These are phyloP conservation scores for Yamadazyma akitaensis DNA, from an alignment of 805 yeast genomes.

Conservation along the genomic window DNA sequence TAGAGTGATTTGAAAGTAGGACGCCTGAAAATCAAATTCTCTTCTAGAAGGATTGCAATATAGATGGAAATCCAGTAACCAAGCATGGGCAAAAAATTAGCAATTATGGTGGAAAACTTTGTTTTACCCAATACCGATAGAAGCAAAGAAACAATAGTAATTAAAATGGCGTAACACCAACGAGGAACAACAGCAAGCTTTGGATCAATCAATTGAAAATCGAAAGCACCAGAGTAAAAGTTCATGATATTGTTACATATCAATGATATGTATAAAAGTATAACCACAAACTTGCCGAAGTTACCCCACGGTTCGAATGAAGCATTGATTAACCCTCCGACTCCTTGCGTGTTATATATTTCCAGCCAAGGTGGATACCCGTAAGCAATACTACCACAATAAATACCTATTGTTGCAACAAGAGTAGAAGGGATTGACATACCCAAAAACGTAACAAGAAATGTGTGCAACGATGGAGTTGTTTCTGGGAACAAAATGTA, in stretches of 20 bases:
- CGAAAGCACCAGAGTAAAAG: constrained; percentile 35
- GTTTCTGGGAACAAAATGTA: constrained; percentile 30
- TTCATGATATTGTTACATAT: constrained; percentile 36
- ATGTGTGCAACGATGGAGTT: constrained; percentile 24
- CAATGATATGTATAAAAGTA: constrained; percentile 29
- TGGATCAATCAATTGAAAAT: constrained; percentile 28
- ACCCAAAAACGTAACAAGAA: constrained; percentile 27
- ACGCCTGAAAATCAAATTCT: constrained; percentile 31
- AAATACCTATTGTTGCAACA: constrained; percentile 28
- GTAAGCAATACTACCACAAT: constrained; percentile 32
- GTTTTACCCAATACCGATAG: constrained; percentile 33
- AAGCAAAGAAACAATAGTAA: constrained; percentile 31
- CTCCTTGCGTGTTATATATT: constrained; percentile 26
- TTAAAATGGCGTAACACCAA: constrained; percentile 35
- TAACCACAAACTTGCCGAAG: constrained; percentile 32
- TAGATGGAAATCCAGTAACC: constrained; percentile 42
- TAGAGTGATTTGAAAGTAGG: constrained; percentile 21
- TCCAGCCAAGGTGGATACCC: constrained; percentile 30
- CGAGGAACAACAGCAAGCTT: constrained; percentile 29
- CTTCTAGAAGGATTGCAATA: constrained; percentile 32
- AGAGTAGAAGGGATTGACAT: constrained; percentile 32
- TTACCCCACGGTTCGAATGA: constrained; percentile 36
- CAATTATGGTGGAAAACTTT: constrained; percentile 31
- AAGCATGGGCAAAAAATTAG: constrained; percentile 40
- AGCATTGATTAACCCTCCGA: constrained; percentile 31